phyloP scores from a whole-genome alignment of 441 rosid species.

The Daphne laureola region DNA sequence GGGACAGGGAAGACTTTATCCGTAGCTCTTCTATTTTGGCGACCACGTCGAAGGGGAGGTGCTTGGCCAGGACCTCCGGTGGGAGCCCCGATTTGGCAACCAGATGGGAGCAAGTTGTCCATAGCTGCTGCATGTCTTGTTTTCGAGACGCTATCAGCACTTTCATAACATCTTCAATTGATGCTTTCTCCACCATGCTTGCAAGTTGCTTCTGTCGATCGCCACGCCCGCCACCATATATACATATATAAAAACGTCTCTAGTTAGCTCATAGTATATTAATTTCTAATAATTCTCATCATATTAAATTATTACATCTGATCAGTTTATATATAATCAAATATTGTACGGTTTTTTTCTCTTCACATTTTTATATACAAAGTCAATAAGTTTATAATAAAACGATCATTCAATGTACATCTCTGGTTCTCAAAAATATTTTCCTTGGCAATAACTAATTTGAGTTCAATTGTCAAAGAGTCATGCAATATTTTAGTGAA shows the following conservation, averaged over 20 bases:
- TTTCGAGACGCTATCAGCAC: conserved; percentile 90
- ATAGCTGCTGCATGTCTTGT: conserved; percentile 93
- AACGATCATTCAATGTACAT: no score
- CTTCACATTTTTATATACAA: no score
- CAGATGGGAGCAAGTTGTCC: conserved; percentile 97
- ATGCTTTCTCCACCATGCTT: conserved; percentile 90
- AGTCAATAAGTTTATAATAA: no score
- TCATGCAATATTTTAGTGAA: no score
- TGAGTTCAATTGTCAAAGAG: no score
- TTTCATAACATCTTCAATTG: conserved; percentile 96
- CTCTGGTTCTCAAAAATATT: no score
- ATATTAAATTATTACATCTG: no score
- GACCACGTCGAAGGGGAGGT: conserved; percentile 79
- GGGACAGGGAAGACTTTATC: conserved; percentile 66
- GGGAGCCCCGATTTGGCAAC: conserved; percentile 95
- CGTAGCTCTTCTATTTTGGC: conserved; percentile 92
- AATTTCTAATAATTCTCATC: no score
- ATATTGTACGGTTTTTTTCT: no score
- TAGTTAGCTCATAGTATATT: no score
- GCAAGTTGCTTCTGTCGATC: conserved; percentile 76
- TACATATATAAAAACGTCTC: neutral
- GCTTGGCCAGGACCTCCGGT: conserved; percentile 83
- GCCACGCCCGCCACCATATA: neutral
- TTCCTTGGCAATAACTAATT: no score
- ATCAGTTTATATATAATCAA: no score